Evolutionary conservation across 768 basidiomycete species (phyloP).

Genomic region (Rhodotorula babjevae): DNA sequence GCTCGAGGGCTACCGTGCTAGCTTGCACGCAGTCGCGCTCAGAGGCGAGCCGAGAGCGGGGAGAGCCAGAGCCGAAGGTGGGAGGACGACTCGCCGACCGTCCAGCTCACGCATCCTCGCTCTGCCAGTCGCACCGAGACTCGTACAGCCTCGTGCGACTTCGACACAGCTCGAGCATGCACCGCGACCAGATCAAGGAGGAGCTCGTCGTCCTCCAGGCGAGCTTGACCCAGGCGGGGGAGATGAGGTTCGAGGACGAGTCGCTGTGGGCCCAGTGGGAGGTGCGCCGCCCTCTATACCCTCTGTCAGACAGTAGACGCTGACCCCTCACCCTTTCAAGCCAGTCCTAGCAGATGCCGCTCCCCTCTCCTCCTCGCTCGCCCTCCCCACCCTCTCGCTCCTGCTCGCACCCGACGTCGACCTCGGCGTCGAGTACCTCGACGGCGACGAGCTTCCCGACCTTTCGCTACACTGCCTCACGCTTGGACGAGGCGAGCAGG

Average conservation of each 20-base stretch:
- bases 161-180: neutral
- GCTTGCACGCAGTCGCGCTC: too few relatives aligned
- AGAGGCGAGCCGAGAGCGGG: too few relatives aligned
- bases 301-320: too few relatives aligned
- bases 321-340: neutral
- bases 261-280: slow-evolving; percentile 5
- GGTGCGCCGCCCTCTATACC: slow-evolving; percentile 5
- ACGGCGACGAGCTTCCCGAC: neutral
- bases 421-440: slow-evolving; percentile 8
- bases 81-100: too few relatives aligned
- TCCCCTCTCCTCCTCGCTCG: neutral
- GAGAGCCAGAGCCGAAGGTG: too few relatives aligned
- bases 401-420: neutral
- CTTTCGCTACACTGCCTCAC: slow-evolving; percentile 2
- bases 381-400: slow-evolving; percentile 6
- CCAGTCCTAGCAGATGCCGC: slow-evolving; percentile 1
- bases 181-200: slow-evolving; percentile 3
- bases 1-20: too few relatives aligned
- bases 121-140: too few relatives aligned
- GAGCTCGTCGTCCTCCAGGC: slow-evolving; percentile 21
- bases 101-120: too few relatives aligned
- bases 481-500: slow-evolving; percentile 11
- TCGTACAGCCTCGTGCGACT: too few relatives aligned
- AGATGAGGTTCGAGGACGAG: slow-evolving; percentile 5
- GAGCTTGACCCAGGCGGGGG: slow-evolving; percentile 4